Percentiles rank a stretch among this genome's conserved stretches.
phyloP scores from a whole-genome alignment of 2,329 filamentous ascomycete species.

The Aspergillus eucalypticola region DNA sequence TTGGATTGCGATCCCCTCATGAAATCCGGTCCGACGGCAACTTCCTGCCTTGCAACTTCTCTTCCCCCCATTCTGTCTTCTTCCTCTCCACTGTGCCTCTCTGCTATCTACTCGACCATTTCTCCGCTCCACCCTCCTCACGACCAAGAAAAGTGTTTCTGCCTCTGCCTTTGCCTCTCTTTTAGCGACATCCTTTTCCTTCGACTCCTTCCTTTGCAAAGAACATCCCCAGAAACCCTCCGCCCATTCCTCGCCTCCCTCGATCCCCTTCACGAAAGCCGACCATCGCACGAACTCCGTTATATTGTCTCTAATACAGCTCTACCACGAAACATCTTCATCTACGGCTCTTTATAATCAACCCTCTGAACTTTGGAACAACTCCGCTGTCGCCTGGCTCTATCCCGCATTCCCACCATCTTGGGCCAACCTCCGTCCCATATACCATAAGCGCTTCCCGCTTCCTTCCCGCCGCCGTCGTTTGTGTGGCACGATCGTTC shows the following conservation, averaged over 20 bases:
- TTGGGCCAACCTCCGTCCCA: neutral
- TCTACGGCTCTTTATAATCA: neutral
- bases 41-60: neutral
- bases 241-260: neutral
- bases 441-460: constrained; percentile 2
- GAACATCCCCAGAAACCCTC: neutral
- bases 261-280: neutral
- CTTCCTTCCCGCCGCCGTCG: neutral
- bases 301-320: neutral
- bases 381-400: neutral
- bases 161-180: constrained; percentile 3
- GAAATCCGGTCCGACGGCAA: constrained; percentile 15
- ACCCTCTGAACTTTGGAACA: neutral
- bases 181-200: neutral
- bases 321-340: neutral
- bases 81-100: neutral
- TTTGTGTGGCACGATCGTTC: neutral
- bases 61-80: neutral
- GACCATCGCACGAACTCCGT: neutral
- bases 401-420: neutral
- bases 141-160: constrained; percentile 5
- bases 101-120: neutral
- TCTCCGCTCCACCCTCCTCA: constrained; percentile 1
- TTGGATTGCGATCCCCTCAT: constrained; percentile 17
- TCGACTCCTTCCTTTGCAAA: neutral